Evolutionary conservation across 2,329 filamentous ascomycete genomes (phyloP).

Genomic region (Aspergillus unguis): DNA sequence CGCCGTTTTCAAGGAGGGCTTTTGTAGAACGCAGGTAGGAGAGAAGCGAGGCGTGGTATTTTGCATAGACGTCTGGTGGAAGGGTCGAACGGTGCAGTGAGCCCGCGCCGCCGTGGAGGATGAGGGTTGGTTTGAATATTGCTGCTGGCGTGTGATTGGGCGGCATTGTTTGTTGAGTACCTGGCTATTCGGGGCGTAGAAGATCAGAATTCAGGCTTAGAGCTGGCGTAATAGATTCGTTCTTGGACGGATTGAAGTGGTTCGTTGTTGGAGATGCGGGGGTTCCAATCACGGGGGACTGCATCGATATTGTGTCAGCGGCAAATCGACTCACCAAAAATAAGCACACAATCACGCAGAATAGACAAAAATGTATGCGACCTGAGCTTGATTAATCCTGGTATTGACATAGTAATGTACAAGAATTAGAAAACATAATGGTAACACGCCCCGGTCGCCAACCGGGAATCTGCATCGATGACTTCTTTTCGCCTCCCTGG

Average conservation of each 20-base stretch:
- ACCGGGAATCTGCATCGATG: slow-evolving; percentile 10
- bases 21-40: slow-evolving; percentile 55
- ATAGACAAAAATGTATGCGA: not conserved
- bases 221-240: not conserved
- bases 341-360: not conserved
- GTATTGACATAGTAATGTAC: slow-evolving; percentile 35
- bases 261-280: not conserved
- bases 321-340: not conserved
- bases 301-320: slow-evolving; percentile 4
- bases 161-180: not conserved
- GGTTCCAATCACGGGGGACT: not conserved
- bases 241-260: not conserved
- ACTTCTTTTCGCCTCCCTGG: slow-evolving; percentile 19
- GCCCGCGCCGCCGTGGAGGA: slow-evolving; percentile 71
- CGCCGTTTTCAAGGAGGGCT: slow-evolving; percentile 40
- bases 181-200: not conserved
- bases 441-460: slow-evolving; percentile 12
- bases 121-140: slow-evolving; percentile 54
- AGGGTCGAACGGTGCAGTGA: slow-evolving; percentile 62
- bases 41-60: slow-evolving; percentile 60
- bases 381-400: slow-evolving; percentile 27
- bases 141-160: not conserved
- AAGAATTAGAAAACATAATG: slow-evolving; percentile 22
- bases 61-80: slow-evolving; percentile 54
- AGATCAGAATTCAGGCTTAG: no score